phyloP scores from a whole-genome alignment of 2,329 filamentous ascomycete genomes.

The Clonostachys byssicola region DNA sequence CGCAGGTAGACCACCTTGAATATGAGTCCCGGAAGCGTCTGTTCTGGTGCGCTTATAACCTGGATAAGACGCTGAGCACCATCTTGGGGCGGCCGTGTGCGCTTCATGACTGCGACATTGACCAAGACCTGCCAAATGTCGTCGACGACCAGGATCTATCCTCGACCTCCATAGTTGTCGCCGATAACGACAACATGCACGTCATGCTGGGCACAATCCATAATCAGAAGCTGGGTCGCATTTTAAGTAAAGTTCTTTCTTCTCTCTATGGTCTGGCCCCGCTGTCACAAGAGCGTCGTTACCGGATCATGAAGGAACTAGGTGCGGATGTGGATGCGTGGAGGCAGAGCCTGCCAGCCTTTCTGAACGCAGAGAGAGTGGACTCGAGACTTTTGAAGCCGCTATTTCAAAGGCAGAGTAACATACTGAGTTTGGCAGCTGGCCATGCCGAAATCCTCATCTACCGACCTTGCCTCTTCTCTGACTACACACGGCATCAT shows the following conservation, averaged over 20 bases:
- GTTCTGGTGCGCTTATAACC: constrained; percentile 59
- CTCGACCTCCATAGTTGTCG: neutral
- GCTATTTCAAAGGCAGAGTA: neutral
- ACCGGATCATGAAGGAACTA: neutral
- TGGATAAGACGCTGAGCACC: constrained; percentile 59
- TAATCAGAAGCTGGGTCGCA: neutral
- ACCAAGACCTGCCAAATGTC: constrained; percentile 48
- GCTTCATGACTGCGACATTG: constrained; percentile 59
- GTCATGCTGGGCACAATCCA: neutral
- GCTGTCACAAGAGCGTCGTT: neutral
- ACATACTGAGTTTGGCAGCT: neutral
- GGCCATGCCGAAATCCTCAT: neutral
- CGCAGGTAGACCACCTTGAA: constrained; percentile 16
- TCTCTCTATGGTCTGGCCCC: neutral
- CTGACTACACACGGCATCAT: no score
- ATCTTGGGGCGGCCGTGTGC: constrained; percentile 54
- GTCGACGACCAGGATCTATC: constrained; percentile 48
- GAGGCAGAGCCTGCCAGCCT: neutral
- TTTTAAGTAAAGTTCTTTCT: neutral
- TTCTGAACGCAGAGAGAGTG: neutral
- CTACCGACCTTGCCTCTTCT: neutral
- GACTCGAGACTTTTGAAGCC: neutral
- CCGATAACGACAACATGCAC: neutral
- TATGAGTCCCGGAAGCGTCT: constrained; percentile 29
- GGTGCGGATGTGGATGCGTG: neutral